Evolutionary conservation across 495 filamentous ascomycete species (phyloP).

Genomic region (Aspergillus biplanus): DNA sequence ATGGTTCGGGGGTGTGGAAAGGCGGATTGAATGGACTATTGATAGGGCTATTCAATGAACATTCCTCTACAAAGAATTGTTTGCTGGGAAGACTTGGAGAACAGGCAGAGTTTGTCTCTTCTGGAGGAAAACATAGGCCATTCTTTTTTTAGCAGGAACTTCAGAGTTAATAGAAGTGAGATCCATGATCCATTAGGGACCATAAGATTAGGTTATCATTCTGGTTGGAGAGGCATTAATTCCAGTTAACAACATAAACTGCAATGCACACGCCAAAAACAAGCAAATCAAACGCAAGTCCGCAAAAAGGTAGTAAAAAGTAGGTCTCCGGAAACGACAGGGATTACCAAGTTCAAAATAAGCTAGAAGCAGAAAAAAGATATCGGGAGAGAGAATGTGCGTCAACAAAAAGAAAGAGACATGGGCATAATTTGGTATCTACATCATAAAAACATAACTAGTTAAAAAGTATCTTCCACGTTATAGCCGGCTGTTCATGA

Average conservation of each 20-base stretch:
- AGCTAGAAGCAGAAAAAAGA: slow-evolving; percentile 13
- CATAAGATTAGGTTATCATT: slow-evolving; percentile 2
- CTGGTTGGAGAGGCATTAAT: slow-evolving; percentile 13
- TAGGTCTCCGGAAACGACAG: slow-evolving; percentile 7
- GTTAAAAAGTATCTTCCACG: slow-evolving; percentile 7
- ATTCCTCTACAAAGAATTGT: background rate
- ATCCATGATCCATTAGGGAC: background rate
- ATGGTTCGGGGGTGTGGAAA: slow-evolving; percentile 26
- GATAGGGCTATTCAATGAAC: background rate
- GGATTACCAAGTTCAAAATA: slow-evolving; percentile 12
- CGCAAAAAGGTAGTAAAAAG: background rate
- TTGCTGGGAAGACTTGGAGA: background rate
- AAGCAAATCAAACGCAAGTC: slow-evolving; percentile 1
- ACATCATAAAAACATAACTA: slow-evolving; percentile 28
- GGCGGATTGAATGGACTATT: slow-evolving; percentile 12
- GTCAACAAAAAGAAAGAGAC: slow-evolving; percentile 19
- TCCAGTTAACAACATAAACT: slow-evolving; percentile 1
- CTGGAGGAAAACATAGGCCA: too few relatives aligned
- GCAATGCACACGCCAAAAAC: background rate
- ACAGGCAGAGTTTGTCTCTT: background rate
- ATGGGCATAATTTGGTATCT: slow-evolving; percentile 32
- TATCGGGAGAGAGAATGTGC: slow-evolving; percentile 7
- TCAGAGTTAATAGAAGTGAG: too few relatives aligned
- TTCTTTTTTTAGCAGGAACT: too few relatives aligned
- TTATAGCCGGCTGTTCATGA: slow-evolving; percentile 34